Conservation (phyloP, 2,329 filamentous ascomycete genomes). For the Colletotrichum sidae region DNA sequence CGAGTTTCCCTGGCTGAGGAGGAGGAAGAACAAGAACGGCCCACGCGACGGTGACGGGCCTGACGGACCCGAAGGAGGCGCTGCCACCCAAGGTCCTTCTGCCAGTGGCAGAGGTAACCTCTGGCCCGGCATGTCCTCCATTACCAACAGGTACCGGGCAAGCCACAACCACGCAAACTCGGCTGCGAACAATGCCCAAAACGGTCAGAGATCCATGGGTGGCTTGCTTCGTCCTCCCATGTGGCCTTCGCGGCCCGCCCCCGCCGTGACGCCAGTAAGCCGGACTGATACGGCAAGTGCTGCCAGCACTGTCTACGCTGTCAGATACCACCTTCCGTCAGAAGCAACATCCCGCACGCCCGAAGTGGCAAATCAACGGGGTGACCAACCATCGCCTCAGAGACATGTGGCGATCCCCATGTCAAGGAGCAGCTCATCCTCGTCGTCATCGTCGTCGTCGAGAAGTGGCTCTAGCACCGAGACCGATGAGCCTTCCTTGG, state of each 20-base stretch:
- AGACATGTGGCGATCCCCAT: conserved; percentile 16
- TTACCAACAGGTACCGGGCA: conserved; percentile 51
- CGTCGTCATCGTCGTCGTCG: background rate
- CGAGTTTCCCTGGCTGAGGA: conserved; percentile 61
- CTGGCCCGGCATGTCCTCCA: conserved; percentile 56
- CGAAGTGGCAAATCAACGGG: conserved; percentile 21
- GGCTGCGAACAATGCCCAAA: conserved; percentile 31
- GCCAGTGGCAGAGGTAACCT: conserved; percentile 46
- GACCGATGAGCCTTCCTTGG: conserved; percentile 41
- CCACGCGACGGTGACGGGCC: conserved; percentile 41
- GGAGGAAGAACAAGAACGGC: conserved; percentile 47
- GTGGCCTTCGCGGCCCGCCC: conserved; percentile 67
- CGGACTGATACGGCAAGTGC: conserved; percentile 73
- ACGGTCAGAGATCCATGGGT: conserved; percentile 44
- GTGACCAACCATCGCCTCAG: conserved; percentile 13
- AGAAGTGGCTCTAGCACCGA: conserved; percentile 26
- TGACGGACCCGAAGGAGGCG: conserved; percentile 37
- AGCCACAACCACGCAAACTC: conserved; percentile 22
- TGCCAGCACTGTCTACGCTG: conserved; percentile 72
- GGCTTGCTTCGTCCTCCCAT: conserved; percentile 60
- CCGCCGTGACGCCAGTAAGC: conserved; percentile 68
- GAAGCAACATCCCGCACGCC: conserved; percentile 53
- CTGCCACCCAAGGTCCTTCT: conserved; percentile 37
- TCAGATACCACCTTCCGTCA: conserved; percentile 69
- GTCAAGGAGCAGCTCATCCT: conserved; percentile 22